phyloP scores from a whole-genome alignment of 2,329 filamentous ascomycete species.

The Epichloe gansuensis region DNA sequence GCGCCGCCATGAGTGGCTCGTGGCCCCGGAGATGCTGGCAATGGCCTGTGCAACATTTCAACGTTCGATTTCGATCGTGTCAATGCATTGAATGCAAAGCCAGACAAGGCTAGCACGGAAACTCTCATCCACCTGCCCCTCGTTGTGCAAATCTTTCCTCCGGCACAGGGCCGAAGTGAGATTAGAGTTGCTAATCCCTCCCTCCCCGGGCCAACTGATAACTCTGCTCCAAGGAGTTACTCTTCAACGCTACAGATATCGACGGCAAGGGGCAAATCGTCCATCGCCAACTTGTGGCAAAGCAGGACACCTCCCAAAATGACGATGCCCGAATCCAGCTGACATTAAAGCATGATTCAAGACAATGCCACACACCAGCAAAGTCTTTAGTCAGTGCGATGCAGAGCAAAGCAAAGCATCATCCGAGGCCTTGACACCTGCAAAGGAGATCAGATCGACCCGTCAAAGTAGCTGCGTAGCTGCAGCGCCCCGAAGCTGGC shows the following conservation, averaged over 20 bases:
- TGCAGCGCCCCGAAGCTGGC: constrained; percentile 1
- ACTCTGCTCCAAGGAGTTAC: neutral
- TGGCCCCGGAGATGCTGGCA: neutral
- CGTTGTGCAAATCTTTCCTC: no score
- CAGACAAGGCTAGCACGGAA: neutral
- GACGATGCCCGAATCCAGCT: neutral
- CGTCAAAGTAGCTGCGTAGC: neutral
- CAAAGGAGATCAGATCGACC: neutral
- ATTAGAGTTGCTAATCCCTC: no score
- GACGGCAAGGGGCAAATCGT: neutral
- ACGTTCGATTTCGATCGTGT: neutral
- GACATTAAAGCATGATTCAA: neutral
- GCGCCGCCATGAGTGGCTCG: neutral
- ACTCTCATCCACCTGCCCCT: no score
- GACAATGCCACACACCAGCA: neutral
- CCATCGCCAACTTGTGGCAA: neutral
- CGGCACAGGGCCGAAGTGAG: neutral
- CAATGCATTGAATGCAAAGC: neutral
- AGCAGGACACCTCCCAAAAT: neutral
- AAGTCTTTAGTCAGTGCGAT: no score
- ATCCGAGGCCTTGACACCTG: no score
- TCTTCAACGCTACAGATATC: neutral
- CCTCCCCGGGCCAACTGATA: neutral
- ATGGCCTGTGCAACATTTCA: no score
- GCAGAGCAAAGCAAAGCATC: no score